Percentiles rank a stretch among this genome's conserved stretches.
These are phyloP conservation scores for Candida ascalaphidarum DNA, from an alignment of 805 yeast genomes.

Conservation along the genomic window DNA sequence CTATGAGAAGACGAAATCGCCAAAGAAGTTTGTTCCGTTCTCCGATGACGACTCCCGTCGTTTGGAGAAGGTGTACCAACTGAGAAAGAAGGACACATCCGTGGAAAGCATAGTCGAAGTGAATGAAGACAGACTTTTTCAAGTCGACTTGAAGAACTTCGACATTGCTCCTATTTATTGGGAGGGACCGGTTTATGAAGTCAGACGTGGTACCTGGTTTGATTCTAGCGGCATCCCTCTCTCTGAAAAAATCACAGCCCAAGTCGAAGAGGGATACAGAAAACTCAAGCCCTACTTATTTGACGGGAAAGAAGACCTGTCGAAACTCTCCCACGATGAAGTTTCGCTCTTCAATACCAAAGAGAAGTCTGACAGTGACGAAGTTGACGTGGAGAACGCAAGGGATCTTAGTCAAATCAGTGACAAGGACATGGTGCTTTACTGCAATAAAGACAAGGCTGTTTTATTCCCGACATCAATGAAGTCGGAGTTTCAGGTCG, in stretches of 20 bases:
- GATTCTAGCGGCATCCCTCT: constrained; percentile 49
- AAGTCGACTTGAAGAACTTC: constrained; percentile 53
- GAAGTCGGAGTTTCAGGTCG: constrained; percentile 30
- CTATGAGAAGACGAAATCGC: constrained; percentile 41
- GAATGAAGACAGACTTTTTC: constrained; percentile 72
- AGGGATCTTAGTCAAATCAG: constrained; percentile 12
- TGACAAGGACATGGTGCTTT: constrained; percentile 29
- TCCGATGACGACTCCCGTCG: constrained; percentile 51
- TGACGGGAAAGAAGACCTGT: constrained; percentile 1
- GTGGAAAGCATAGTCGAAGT: constrained; percentile 39
- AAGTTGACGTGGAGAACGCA: constrained; percentile 5
- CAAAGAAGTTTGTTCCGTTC: constrained; percentile 63
- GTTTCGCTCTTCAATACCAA: constrained; percentile 11
- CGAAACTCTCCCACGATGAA: constrained; percentile 7
- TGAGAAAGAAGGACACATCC: constrained; percentile 1
- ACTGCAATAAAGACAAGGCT: constrained; percentile 34
- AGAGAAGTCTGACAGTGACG: constrained; percentile 2
- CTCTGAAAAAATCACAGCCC: constrained; percentile 37
- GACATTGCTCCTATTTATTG: constrained; percentile 68
- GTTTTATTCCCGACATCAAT: constrained; percentile 36
- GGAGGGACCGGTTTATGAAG: constrained; percentile 81
- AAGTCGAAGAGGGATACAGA: constrained; percentile 50
- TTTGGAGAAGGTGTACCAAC: constrained; percentile 45
- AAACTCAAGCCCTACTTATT: constrained; percentile 21
- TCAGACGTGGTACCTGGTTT: constrained; percentile 85